phyloP scores from a whole-genome alignment of 768 basidiomycete genomes.

The Suillus brevipes region DNA sequence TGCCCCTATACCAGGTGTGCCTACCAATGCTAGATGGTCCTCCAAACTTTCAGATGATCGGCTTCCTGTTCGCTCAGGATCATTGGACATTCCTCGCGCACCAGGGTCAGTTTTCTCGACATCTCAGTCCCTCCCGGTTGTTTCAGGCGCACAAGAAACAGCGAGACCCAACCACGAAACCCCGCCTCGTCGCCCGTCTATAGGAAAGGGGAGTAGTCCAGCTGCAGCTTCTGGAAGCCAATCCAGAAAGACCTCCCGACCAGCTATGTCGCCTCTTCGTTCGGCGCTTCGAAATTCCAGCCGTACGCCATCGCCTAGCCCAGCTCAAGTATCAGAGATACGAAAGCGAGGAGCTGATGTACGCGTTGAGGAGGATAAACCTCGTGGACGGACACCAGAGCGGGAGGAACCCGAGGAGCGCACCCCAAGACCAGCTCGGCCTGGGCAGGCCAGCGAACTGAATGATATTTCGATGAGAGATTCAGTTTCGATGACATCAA shows the following conservation, averaged over 20 bases:
- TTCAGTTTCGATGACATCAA: slow-evolving; percentile 40
- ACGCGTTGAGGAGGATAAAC: not conserved
- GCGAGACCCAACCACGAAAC: not conserved
- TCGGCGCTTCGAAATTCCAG: slow-evolving; percentile 62
- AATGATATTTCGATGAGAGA: slow-evolving; percentile 35
- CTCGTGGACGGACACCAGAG: slow-evolving; percentile 8
- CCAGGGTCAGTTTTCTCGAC: slow-evolving; percentile 14
- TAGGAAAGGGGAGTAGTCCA: not conserved
- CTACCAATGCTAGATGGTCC: not conserved
- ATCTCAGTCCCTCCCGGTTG: not conserved
- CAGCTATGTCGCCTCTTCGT: slow-evolving; percentile 52
- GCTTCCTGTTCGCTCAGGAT: slow-evolving; percentile 5
- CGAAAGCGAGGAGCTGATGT: not conserved
- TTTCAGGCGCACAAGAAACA: not conserved
- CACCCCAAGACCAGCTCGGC: not conserved
- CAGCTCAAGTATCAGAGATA: slow-evolving; percentile 7
- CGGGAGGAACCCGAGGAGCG: not conserved
- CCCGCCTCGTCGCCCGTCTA: not conserved
- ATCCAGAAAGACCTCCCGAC: slow-evolving; percentile 17
- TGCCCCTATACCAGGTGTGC: slow-evolving; percentile 7
- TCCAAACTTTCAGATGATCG: slow-evolving; percentile 1
- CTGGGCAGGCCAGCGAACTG: not conserved
- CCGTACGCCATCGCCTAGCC: slow-evolving; percentile 49
- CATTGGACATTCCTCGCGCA: slow-evolving; percentile 27
- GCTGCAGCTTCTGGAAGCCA: not conserved